Conservation (phyloP, 345 rosid species). For the Ailanthus altissimus region DNA sequence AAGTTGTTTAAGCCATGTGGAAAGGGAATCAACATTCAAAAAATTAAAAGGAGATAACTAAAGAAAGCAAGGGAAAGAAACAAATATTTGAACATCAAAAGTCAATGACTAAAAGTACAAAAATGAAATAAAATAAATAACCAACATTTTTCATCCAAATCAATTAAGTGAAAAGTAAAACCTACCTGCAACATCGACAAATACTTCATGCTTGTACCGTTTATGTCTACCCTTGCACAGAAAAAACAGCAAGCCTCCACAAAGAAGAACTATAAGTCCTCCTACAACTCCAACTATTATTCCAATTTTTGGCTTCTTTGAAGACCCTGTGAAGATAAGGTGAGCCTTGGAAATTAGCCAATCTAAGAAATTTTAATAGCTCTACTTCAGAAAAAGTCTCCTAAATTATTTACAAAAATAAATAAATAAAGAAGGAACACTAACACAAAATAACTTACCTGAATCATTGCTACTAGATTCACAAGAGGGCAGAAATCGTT, state of each 20-base stretch:
- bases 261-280: slow-evolving; percentile 52
- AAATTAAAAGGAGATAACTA: background rate
- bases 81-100: no score
- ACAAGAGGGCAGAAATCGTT: slow-evolving; percentile 42
- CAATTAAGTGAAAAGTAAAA: slow-evolving; percentile 13
- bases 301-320: slow-evolving; percentile 64
- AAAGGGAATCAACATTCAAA: background rate
- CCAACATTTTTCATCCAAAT: background rate
- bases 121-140: no score
- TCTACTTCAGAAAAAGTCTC: slow-evolving; percentile 6
- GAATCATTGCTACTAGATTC: slow-evolving; percentile 53
- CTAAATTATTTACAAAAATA: background rate
- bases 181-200: slow-evolving; percentile 91
- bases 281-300: slow-evolving; percentile 70
- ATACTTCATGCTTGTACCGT: slow-evolving; percentile 73
- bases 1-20: background rate
- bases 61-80: no score
- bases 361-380: background rate
- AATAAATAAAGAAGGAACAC: background rate
- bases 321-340: slow-evolving; percentile 48
- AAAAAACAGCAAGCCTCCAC: slow-evolving; percentile 53
- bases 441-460: slow-evolving; percentile 41
- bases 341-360: slow-evolving; percentile 13
- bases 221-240: slow-evolving; percentile 61
- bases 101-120: no score